Conservation (phyloP, 1,139 yeast species). For the Candida sanyaensis region DNA sequence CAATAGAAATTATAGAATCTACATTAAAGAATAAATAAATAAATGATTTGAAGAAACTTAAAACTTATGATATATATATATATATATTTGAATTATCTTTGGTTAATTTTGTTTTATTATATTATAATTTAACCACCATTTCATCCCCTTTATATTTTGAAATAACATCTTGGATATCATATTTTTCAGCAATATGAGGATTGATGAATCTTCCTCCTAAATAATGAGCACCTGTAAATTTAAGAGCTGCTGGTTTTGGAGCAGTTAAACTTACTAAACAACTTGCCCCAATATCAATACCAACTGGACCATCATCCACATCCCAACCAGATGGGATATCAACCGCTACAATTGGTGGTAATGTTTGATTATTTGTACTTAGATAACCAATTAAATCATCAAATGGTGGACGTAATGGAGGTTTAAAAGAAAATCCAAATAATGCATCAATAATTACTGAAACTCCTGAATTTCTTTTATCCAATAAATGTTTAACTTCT, state of each 20-base stretch:
- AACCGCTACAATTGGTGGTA: slow-evolving; percentile 70
- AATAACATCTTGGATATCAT: slow-evolving; percentile 57
- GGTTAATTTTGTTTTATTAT: background rate
- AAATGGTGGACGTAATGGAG: slow-evolving; percentile 86
- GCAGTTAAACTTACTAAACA: slow-evolving; percentile 85
- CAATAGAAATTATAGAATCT: no score
- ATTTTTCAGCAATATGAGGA: slow-evolving; percentile 63
- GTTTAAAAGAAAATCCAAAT: slow-evolving; percentile 91
- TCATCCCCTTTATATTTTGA: slow-evolving; percentile 36
- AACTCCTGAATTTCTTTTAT: slow-evolving; percentile 14
- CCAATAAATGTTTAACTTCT: slow-evolving; percentile 32
- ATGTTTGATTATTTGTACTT: slow-evolving; percentile 26
- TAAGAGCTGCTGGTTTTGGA: slow-evolving; percentile 82
- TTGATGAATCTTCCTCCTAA: slow-evolving; percentile 89
- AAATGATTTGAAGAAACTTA: background rate
- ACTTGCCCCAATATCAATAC: slow-evolving; percentile 52
- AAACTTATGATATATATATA: no score
- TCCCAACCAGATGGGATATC: slow-evolving; percentile 98
- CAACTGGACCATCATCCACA: slow-evolving; percentile 79
- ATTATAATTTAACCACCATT: slow-evolving; percentile 38
- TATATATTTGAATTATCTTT: no score
- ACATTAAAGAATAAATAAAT: background rate
- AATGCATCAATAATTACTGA: slow-evolving; percentile 70
- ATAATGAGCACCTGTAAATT: slow-evolving; percentile 57
- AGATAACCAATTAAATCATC: slow-evolving; percentile 55